These are phyloP conservation scores for Serpula lacrymans DNA, from an alignment of 768 basidiomycete species.

Conservation along the genomic window DNA sequence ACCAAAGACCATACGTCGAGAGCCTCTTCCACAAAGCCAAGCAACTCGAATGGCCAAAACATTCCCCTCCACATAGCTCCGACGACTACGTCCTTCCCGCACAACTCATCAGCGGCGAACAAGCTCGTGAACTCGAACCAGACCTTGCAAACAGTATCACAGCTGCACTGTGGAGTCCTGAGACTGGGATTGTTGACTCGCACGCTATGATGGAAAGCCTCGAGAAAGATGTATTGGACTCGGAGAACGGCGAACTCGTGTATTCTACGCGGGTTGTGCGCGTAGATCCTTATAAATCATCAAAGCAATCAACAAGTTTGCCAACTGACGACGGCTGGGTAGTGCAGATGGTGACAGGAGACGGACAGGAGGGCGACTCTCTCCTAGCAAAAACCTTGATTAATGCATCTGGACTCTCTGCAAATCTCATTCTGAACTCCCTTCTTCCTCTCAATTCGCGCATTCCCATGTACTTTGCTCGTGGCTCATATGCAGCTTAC, in stretches of 20 bases:
- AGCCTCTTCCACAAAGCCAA: conserved; percentile 61
- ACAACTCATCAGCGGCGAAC: conserved; percentile 60
- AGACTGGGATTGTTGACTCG: conserved; percentile 89
- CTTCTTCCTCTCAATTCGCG: conserved; percentile 53
- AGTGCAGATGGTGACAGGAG: conserved; percentile 70
- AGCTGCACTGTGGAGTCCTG: conserved; percentile 75
- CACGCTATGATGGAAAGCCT: conserved; percentile 80
- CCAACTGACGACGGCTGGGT: conserved; percentile 74
- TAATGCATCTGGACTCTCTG: conserved; percentile 79
- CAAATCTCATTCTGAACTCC: conserved; percentile 67
- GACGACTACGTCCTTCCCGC: conserved; percentile 51
- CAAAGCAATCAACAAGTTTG: conserved; percentile 22
- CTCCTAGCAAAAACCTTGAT: conserved; percentile 74
- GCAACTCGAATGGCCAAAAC: conserved; percentile 47
- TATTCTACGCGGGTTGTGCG: conserved; percentile 82
- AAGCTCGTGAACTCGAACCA: conserved; percentile 77
- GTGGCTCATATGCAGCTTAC: conserved; percentile 88
- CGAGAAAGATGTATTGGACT: conserved; percentile 75
- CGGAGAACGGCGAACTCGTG: conserved; percentile 65
- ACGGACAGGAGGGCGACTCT: conserved; percentile 50
- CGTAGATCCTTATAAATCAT: conserved; percentile 58
- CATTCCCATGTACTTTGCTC: conserved; percentile 76
- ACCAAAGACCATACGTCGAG: conserved; percentile 70
- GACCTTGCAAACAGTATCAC: conserved; percentile 69
- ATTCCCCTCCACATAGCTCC: conserved; percentile 26